A percentile compares a stretch with the other conserved stretches of the same genome.
Evolutionary conservation across 495 filamentous ascomycete genomes (phyloP).

Genomic region (Penicillium crystallinum): DNA sequence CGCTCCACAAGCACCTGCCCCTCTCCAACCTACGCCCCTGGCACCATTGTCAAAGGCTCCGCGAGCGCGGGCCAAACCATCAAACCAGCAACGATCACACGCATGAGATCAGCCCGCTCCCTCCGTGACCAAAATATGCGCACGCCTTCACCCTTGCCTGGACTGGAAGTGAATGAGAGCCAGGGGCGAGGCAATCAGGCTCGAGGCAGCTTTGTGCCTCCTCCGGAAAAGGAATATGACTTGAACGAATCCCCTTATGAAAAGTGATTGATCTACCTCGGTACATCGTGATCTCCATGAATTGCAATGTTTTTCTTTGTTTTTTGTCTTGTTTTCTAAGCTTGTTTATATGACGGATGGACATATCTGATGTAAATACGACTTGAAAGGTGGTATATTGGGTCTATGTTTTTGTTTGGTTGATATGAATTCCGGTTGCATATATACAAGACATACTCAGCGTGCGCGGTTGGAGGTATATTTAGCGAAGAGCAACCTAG

Average conservation of each 20-base stretch:
- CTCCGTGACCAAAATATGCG: slow-evolving; percentile 32
- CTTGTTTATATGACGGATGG: background rate
- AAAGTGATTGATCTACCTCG: slow-evolving; percentile 7
- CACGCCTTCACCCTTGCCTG: slow-evolving; percentile 24
- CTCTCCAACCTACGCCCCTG: slow-evolving; percentile 60
- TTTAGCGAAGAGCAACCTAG: background rate
- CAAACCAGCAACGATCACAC: slow-evolving; percentile 52
- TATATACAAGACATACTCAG: too few species aligned
- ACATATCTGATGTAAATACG: background rate
- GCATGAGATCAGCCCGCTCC: slow-evolving; percentile 64
- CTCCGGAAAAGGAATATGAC: slow-evolving; percentile 28
- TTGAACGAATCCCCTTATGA: slow-evolving; percentile 30
- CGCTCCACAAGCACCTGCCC: slow-evolving; percentile 67
- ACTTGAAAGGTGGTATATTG: background rate
- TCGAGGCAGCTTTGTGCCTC: slow-evolving; percentile 17
- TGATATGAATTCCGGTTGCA: background rate
- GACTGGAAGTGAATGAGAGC: background rate
- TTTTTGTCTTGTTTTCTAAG: background rate
- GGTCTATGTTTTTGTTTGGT: background rate
- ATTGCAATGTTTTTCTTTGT: slow-evolving; percentile 1
- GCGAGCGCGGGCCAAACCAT: slow-evolving; percentile 66
- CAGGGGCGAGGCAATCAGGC: slow-evolving; percentile 4
- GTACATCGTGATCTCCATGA: background rate
- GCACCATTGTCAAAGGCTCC: slow-evolving; percentile 65
- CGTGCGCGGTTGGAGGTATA: background rate